Evolutionary conservation across 352 stramenopile genomes (phyloP).

Genomic region (Sclerospora graminicola): DNA sequence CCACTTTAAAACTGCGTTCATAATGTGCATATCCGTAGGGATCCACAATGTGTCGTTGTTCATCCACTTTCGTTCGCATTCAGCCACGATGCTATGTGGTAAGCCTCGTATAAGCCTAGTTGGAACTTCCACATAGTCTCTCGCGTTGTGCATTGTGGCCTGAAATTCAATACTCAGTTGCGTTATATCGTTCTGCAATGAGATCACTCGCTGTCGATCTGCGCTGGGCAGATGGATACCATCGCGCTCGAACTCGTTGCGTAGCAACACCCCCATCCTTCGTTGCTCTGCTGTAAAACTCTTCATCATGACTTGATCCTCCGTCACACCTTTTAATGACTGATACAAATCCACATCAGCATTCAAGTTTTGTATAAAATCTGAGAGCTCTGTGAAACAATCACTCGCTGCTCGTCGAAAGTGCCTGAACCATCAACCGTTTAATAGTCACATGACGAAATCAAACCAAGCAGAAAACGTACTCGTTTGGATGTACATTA

Average conservation of each 20-base stretch:
- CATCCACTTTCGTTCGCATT: slow-evolving; percentile 59
- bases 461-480: slow-evolving; percentile 5
- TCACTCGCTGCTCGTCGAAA: slow-evolving; percentile 79
- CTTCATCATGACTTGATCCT: slow-evolving; percentile 39
- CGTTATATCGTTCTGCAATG: too few relatives aligned
- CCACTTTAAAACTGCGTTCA: slow-evolving; percentile 90
- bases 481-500: slow-evolving; percentile 86
- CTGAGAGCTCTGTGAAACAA: slow-evolving; percentile 87
- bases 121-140: not conserved
- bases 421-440: slow-evolving; percentile 12
- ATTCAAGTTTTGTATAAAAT: slow-evolving; percentile 94
- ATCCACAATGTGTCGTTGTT: slow-evolving; percentile 52
- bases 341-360: slow-evolving; percentile 87
- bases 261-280: slow-evolving; percentile 83
- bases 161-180: too few relatives aligned
- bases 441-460: not conserved
- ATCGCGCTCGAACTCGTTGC: slow-evolving; percentile 71
- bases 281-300: slow-evolving; percentile 83
- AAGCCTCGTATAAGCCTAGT: slow-evolving; percentile 10
- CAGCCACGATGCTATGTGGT: slow-evolving; percentile 43
- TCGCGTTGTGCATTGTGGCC: too few relatives aligned
- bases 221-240: too few relatives aligned
- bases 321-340: slow-evolving; percentile 60
- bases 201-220: slow-evolving; percentile 32
- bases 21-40: slow-evolving; percentile 78